Evolutionary conservation across 2,329 filamentous ascomycete genomes (phyloP), one percentile per base, ranked within the genome.

Genomic region (Shiraia sp.): DNA sequence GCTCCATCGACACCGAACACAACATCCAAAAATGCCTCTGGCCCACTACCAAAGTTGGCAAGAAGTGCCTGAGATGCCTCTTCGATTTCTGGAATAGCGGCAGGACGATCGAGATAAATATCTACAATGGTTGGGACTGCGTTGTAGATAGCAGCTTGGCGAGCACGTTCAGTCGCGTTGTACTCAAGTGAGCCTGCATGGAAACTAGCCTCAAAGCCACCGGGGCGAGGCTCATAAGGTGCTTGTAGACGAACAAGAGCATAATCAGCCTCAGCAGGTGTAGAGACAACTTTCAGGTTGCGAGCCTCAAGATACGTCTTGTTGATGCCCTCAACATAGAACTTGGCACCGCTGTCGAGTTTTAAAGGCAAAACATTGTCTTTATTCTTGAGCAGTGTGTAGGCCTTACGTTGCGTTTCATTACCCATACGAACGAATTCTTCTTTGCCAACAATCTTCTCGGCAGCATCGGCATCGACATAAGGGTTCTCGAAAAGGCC

Each of bases 401-500:
- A 63, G 1, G 66, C 53, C n/a, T 53, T 59, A 15, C 66, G 61
- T 42, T 70, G 72, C 0, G 72, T 57, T 32, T 71, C 69, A 24
- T 59, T 53, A 19, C 72, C 73, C 0, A 68, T 45, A 2, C 60
- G 54, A 7, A 61, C 51, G 45, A 77, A 79, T 42, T 75, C 71
- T 8, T 66, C 55, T 24, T 74, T 74, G 3, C 75, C 76, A 13
- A 77, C 75, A 3, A 73, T 52, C 2, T 61, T 57, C 1, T 58
- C 65, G 0, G 75, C 75, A 1, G 59, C 65, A 1, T 72, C 71
- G 1, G 66, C 63, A 42, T 80, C 73, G 4, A 79, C 72, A 30
- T 75, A 79, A 0, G 74, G 76, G 33, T 75, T 71, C 10, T 79
- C 76, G 35, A 79, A 80, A 6, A 79, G 70, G 3, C 77, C 77